phyloP scores from a whole-genome alignment of 2,329 filamentous ascomycete species.

The Elsinoe perseae region DNA sequence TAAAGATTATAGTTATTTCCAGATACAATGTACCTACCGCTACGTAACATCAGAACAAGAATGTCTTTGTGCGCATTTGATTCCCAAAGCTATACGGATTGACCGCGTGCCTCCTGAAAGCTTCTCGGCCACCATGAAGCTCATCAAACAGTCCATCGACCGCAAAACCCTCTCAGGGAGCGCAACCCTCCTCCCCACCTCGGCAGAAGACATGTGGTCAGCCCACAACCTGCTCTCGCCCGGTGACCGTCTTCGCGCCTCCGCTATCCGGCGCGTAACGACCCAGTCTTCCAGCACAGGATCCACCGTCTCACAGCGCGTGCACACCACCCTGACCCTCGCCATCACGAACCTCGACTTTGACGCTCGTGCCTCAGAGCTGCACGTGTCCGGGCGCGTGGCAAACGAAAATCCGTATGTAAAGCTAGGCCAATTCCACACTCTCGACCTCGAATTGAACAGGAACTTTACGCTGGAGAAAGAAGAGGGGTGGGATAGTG shows the following conservation, averaged over 20 bases:
- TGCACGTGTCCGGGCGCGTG: constrained; percentile 61
- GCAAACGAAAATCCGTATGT: constrained; percentile 60
- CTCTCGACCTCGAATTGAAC: constrained; percentile 76
- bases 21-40: too few relatives aligned
- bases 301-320: constrained; percentile 53
- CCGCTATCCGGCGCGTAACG: constrained; percentile 59
- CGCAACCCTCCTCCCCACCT: constrained; percentile 61
- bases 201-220: constrained; percentile 75
- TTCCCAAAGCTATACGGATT: too few relatives aligned
- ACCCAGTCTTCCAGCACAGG: constrained; percentile 52
- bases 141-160: constrained; percentile 60
- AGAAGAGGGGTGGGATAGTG: constrained; percentile 77
- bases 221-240: constrained; percentile 65
- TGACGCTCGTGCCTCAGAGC: constrained; percentile 57
- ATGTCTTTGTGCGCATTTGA: too few relatives aligned
- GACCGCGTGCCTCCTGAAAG: too few relatives aligned
- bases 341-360: constrained; percentile 60
- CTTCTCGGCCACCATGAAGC: constrained; percentile 46
- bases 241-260: constrained; percentile 56
- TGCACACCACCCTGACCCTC: constrained; percentile 58
- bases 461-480: constrained; percentile 86
- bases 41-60: too few relatives aligned
- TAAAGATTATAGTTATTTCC: too few relatives aligned
- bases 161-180: constrained; percentile 55
- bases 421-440: constrained; percentile 60